Percentiles rank a stretch among this genome's conserved stretches.
Evolutionary conservation across 2,329 filamentous ascomycete genomes (phyloP).

Genomic region (Diaporthe amygdali): DNA sequence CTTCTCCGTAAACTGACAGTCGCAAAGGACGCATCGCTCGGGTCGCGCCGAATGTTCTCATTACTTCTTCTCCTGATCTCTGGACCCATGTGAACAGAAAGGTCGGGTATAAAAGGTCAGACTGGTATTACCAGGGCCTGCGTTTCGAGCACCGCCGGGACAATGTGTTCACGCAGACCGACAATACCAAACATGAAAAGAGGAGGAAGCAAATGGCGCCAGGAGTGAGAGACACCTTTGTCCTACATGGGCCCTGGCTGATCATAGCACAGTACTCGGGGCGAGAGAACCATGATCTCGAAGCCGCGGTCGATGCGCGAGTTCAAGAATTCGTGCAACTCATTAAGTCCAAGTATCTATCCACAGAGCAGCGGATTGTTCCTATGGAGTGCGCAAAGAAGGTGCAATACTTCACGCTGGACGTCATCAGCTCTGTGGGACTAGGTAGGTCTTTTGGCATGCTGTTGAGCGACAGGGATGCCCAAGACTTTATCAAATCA

Average conservation of each 20-base stretch:
- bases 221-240: not conserved
- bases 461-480: conserved; percentile 49
- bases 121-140: conserved; percentile 50
- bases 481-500: conserved; percentile 22
- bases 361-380: conserved; percentile 31
- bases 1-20: not conserved
- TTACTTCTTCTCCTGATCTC: conserved; percentile 54
- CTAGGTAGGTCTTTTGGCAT: conserved; percentile 57
- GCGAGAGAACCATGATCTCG: conserved; percentile 56
- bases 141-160: conserved; percentile 55
- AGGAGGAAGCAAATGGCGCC: conserved; percentile 44
- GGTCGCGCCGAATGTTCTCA: conserved; percentile 42
- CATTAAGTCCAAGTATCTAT: conserved; percentile 49
- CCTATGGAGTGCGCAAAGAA: conserved; percentile 53
- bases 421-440: conserved; percentile 57
- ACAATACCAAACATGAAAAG: conserved; percentile 51
- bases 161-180: conserved; percentile 57
- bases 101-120: conserved; percentile 45
- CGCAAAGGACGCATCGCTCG: conserved; percentile 9
- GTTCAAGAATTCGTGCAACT: conserved; percentile 50
- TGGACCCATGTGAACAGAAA: conserved; percentile 48
- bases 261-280: conserved; percentile 54
- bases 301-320: conserved; percentile 52
- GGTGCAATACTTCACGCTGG: conserved; percentile 56
- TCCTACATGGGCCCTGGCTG: conserved; percentile 26